Conservation (phyloP, 257 asterid genomes). For the Scutellaria baicalensis region DNA sequence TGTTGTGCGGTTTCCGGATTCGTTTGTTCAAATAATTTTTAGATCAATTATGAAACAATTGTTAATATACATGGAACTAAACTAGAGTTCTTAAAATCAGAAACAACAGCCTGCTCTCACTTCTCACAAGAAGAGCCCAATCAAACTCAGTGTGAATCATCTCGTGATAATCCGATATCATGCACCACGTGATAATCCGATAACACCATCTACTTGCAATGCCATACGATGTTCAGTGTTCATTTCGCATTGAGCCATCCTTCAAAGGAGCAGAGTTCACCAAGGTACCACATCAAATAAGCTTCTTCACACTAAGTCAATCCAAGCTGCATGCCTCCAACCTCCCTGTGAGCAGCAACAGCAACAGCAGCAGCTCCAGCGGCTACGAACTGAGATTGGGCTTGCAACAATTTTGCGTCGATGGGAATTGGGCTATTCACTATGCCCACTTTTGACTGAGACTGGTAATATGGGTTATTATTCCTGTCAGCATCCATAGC, state of each 20-base stretch:
- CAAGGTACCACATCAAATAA: background rate
- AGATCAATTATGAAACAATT: constrained; percentile 8
- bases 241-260: background rate
- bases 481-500: constrained; percentile 29
- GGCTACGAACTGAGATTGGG: constrained; percentile 58
- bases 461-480: constrained; percentile 42
- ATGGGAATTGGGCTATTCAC: constrained; percentile 42
- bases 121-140: background rate
- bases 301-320: constrained; percentile 19
- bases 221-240: constrained; percentile 5
- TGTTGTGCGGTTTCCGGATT: background rate
- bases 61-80: constrained; percentile 14
- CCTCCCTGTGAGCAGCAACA: constrained; percentile 59
- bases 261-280: background rate
- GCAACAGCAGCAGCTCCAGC: constrained; percentile 57
- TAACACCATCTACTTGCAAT: background rate
- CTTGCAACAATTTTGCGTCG: constrained; percentile 61
- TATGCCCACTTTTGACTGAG: constrained; percentile 40
- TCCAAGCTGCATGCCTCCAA: constrained; percentile 56
- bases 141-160: background rate
- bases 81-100: background rate
- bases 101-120: background rate
- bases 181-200: background rate
- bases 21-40: background rate
- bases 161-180: background rate